Percentiles rank a stretch among this genome's conserved stretches.
phyloP scores from a whole-genome alignment of 306 rosid genomes.

The Fragaria vesca region DNA sequence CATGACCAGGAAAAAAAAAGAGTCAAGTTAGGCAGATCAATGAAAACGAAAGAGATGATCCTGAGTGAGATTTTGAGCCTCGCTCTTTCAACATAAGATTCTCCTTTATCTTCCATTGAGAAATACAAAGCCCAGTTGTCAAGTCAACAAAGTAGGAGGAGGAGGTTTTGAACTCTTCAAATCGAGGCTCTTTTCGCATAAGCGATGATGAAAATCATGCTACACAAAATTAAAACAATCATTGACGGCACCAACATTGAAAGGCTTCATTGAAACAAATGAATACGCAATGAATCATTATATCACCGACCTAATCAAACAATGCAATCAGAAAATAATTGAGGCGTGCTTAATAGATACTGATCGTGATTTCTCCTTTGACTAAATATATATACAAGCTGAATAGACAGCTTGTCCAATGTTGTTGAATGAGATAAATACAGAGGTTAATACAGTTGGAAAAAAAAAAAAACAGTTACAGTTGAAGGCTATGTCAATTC shows the following conservation, averaged over 20 bases:
- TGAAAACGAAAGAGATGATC: neutral
- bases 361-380: slow-evolving; percentile 16
- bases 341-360: slow-evolving; percentile 31
- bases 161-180: slow-evolving; percentile 22
- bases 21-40: slow-evolving; percentile 17
- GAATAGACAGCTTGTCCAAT: slow-evolving; percentile 19
- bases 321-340: slow-evolving; percentile 26
- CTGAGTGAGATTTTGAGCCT: slow-evolving; percentile 15
- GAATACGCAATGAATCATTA: slow-evolving; percentile 19
- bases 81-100: slow-evolving; percentile 17
- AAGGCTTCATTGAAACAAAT: slow-evolving; percentile 34
- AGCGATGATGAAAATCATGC: slow-evolving; percentile 45
- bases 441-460: neutral
- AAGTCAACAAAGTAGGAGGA: slow-evolving; percentile 29
- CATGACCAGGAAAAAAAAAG: too few relatives aligned
- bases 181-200: slow-evolving; percentile 31
- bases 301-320: slow-evolving; percentile 28
- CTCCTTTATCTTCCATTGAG: slow-evolving; percentile 30
- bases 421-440: neutral
- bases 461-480: neutral
- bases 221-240: slow-evolving; percentile 40
- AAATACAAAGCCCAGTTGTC: slow-evolving; percentile 40
- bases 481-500: neutral
- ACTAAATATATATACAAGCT: neutral
- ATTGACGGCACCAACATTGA: slow-evolving; percentile 40